Evolutionary conservation across 331 rosid genomes (phyloP).

Genomic region (Quercus lobata): DNA sequence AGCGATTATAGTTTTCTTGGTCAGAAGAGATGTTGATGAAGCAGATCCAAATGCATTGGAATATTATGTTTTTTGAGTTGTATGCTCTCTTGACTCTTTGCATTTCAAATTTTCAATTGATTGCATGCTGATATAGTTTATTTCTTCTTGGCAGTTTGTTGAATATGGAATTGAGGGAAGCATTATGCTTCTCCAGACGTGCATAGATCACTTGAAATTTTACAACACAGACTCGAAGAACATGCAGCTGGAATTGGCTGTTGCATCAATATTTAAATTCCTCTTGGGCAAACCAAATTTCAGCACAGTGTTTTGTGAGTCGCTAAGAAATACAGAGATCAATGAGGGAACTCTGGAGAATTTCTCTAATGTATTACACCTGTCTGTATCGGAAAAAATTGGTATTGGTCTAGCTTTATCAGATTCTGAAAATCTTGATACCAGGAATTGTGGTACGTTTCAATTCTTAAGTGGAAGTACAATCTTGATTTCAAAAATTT

Average conservation of each 20-base stretch:
- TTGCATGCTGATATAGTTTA: slow-evolving; percentile 1
- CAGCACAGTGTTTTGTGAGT: slow-evolving; percentile 73
- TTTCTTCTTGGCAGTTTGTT: slow-evolving; percentile 50
- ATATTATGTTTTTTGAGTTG: background rate
- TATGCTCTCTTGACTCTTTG: background rate
- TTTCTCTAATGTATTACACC: slow-evolving; percentile 54
- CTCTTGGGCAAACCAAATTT: slow-evolving; percentile 81
- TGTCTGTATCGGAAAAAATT: slow-evolving; percentile 74
- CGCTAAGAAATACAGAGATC: slow-evolving; percentile 59
- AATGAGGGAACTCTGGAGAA: slow-evolving; percentile 55
- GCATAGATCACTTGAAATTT: slow-evolving; percentile 65
- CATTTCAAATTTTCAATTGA: background rate
- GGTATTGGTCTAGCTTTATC: slow-evolving; percentile 80
- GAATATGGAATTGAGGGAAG: slow-evolving; percentile 79
- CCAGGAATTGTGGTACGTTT: slow-evolving; percentile 64
- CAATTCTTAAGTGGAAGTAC: background rate
- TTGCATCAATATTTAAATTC: slow-evolving; percentile 54
- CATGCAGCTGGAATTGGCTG: slow-evolving; percentile 41
- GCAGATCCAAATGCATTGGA: background rate
- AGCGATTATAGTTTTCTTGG: background rate
- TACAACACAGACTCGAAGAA: slow-evolving; percentile 47
- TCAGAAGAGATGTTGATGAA: background rate
- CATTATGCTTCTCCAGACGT: slow-evolving; percentile 75
- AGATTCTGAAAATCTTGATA: slow-evolving; percentile 78
- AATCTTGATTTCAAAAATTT: slow-evolving; percentile 5